Base-by-base conservation (phyloP, 2,329 filamentous ascomycete genomes). In the Niveomyces coronatus region DNA sequence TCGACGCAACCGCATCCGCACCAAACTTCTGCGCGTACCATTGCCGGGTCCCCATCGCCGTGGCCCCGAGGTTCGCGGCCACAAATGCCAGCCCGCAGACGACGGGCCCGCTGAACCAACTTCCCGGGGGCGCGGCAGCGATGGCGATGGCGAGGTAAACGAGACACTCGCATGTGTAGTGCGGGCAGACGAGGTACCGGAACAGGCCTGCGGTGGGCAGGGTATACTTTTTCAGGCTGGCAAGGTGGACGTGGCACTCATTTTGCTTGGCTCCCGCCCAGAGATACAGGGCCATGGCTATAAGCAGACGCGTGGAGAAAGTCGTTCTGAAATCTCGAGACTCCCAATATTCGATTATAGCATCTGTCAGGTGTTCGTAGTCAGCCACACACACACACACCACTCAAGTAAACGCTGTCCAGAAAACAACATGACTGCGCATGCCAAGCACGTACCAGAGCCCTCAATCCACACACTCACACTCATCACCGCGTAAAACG, bases 111-210 rank as follows among this genome's bases (percentile, higher is more conserved):
- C 94, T 95, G 42, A 85, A 56, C 39, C 72, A 45, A 22, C 65
- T 60, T 9, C 78, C 82, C 7, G 62, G 51, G 0, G 88, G 87
- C 1, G 88, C 86, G 20, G 80, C 78, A 27, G 82, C 57, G 31
- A 91, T 61, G 3, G 85, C 74, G 46, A 98, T 62, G n/a, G 81
- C 72, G 15, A 87, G 54, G 56, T 98, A 96, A 42, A 95, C 76
- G 28, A 82, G 55, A 53, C 85, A 88, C 62, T 96, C 91, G 52
- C 82, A 85, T 4, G 83, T 83, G 59, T 96, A 98, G 61, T 98
- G 91, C 14, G 91, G 87, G 49, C 84, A 93, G 27, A 95, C 62
- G 16, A 93, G 59, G 41, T 69, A 66, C 31, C 67, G 66, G 58
- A 96, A 98, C 41, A 82, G 62, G 3, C 80, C 79, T 43, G 82